Conservation (phyloP, 148 eudicot genomes). For the Oxyria digyna region DNA sequence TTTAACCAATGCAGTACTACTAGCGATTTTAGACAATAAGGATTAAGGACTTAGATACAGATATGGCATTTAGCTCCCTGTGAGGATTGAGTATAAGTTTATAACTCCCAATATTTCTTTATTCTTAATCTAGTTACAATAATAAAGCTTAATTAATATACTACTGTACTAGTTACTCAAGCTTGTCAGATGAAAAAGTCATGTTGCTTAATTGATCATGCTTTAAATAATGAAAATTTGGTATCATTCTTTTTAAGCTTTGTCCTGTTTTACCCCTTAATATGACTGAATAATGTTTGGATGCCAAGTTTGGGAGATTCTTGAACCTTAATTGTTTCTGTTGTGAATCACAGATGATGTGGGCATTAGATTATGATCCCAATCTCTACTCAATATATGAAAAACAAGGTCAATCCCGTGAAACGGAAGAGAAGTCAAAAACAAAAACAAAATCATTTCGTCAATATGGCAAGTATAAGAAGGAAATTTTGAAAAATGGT, state of each 20-base stretch:
- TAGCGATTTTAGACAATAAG: background rate
- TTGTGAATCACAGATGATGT: slow-evolving; percentile 72
- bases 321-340: background rate
- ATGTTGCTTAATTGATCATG: background rate
- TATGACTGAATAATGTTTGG: background rate
- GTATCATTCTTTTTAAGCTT: background rate
- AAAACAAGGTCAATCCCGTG: slow-evolving; percentile 33
- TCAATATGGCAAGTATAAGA: slow-evolving; percentile 81
- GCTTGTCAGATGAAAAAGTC: too few species aligned
- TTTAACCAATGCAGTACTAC: background rate
- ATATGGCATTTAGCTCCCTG: background rate
- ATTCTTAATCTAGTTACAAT: background rate
- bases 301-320: background rate
- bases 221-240: background rate
- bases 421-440: slow-evolving; percentile 43
- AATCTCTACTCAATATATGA: slow-evolving; percentile 56
- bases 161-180: background rate
- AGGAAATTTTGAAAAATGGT: slow-evolving; percentile 63
- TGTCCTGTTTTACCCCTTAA: background rate
- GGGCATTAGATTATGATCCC: slow-evolving; percentile 96
- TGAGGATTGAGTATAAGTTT: background rate
- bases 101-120: too few species aligned
- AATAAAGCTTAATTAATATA: background rate
- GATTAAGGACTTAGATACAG: background rate
- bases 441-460: slow-evolving; percentile 61